Base-by-base conservation (phyloP, 164 flowering plant species). In the Umbilicus rupestris region DNA sequence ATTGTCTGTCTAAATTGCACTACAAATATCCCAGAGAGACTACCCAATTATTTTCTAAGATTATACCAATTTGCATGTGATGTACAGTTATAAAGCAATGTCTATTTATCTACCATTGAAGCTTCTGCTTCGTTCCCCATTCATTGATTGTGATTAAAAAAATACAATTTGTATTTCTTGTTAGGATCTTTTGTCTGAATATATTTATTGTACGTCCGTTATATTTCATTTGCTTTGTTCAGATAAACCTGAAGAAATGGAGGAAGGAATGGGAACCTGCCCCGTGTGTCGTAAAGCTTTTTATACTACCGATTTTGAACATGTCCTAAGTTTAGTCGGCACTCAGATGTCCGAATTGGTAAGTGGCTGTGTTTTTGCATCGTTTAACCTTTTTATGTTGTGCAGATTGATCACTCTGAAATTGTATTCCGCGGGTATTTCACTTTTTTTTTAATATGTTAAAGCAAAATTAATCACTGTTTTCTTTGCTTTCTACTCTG, bases 241-340 rank as follows among this genome's bases (percentile, higher is more conserved):
- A 80, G 85, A 70, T 28, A 68, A 70, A 57, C 57, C 11, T 45
- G 77, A 74, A 70, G 63, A 42, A 31, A 39, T 46, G 67, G 80
- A 74, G 64, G 73, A 65, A 68, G 76, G 68, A 41, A 70, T 52
- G 55, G 90, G 89, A 63, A 80, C 68, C 62, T 92, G 98, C 68
- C 98, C 98, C 31, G 90, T 92, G 11, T 92, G 96, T 71, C 91
- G 98, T 20, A 84, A 80, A 73, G 81, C 73, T 47, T 89, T 92
- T 71, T 80, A 78, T 50, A 71, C 84, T 63, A 81, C 77, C 78
- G 98, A 92, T 72, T 72, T 92, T 24, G 91, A 89, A 68, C 96
- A 89, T 70, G 95, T 89, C 72, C 86, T 85, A 67, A 76, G 78
- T 71, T 76, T 88, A 77, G 80, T 83, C 68, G 82, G 76, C 30